phyloP scores from a whole-genome alignment of 2,329 filamentous ascomycete genomes.

The Diplocarpon rosae region DNA sequence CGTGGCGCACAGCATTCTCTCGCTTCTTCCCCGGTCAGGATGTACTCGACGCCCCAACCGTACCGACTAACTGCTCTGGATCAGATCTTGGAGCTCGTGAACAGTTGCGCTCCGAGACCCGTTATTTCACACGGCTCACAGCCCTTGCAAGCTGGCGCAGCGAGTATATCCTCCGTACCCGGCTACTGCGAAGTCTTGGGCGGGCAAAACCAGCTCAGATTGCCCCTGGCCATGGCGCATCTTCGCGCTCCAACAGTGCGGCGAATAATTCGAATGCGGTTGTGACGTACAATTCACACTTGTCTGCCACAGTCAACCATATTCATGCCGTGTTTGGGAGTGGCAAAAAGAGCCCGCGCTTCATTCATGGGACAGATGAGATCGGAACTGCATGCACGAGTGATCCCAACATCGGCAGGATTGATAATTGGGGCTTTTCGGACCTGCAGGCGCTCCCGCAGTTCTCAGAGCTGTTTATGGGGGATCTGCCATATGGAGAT shows the following conservation, averaged over 20 bases:
- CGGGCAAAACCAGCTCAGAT: constrained; percentile 67
- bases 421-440: constrained; percentile 71
- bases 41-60: constrained; percentile 33
- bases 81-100: constrained; percentile 39
- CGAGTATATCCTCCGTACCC: constrained; percentile 83
- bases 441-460: constrained; percentile 67
- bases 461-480: constrained; percentile 65
- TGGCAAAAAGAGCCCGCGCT: constrained; percentile 63
- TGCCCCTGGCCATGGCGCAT: constrained; percentile 40
- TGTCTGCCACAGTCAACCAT: constrained; percentile 68
- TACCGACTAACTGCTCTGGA: constrained; percentile 28
- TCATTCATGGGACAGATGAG: constrained; percentile 75
- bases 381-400: constrained; percentile 69
- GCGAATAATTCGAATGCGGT: constrained; percentile 58
- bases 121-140: constrained; percentile 74
- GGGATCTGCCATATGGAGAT: constrained; percentile 64
- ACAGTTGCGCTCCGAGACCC: constrained; percentile 56
- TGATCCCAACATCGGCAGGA: constrained; percentile 64
- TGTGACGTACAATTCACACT: constrained; percentile 74
- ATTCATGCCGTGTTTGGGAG: constrained; percentile 67
- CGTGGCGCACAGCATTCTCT: constrained; percentile 86
- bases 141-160: constrained; percentile 86
- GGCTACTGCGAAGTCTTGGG: constrained; percentile 67
- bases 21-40: constrained; percentile 78
- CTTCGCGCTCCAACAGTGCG: constrained; percentile 34